These are phyloP conservation scores for Thuja plicata DNA, from an alignment of 83 land plant genomes.

Conservation along the genomic window DNA sequence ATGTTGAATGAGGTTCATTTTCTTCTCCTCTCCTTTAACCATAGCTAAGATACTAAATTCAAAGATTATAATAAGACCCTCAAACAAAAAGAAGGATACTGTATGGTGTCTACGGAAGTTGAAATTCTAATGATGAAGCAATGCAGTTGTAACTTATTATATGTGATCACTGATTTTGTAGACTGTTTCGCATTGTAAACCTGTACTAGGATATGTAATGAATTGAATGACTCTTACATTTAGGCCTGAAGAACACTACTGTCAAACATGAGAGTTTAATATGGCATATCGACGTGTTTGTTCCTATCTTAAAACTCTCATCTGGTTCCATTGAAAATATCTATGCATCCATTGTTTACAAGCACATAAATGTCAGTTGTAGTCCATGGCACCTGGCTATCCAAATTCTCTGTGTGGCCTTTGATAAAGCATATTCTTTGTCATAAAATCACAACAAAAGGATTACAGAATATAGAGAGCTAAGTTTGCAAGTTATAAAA, in stretches of 20 bases:
- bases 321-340: neutral
- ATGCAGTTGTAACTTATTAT: neutral
- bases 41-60: neutral
- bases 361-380: neutral
- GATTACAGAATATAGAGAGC: neutral
- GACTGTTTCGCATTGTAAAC: neutral
- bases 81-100: slow-evolving; percentile 2
- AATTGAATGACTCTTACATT: neutral
- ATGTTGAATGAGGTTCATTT: slow-evolving; percentile 72
- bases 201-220: neutral
- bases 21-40: neutral
- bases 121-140: neutral
- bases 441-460: neutral
- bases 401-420: neutral
- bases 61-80: neutral
- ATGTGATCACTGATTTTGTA: neutral
- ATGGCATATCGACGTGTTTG: neutral
- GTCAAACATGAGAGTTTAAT: neutral
- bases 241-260: neutral
- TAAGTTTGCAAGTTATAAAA: too few relatives aligned
- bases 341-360: neutral
- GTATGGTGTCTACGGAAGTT: neutral
- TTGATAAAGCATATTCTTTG: neutral
- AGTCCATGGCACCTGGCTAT: neutral
- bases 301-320: neutral